Evolutionary conservation across 2,329 filamentous ascomycete species (phyloP).

Genomic region (Ceratocystis variospora): DNA sequence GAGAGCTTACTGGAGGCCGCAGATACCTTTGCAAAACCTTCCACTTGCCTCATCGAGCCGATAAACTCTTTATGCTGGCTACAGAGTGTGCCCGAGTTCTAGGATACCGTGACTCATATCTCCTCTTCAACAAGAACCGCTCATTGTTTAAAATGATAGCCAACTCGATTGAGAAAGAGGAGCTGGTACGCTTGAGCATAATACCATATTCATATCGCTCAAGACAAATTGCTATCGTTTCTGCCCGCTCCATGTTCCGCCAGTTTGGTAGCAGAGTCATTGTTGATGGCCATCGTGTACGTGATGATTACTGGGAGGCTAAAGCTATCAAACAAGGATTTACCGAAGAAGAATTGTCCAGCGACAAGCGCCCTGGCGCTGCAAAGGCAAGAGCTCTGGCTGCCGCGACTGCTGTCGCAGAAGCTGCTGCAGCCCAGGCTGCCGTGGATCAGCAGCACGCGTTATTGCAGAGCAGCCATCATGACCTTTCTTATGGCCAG

Average conservation of each 20-base stretch:
- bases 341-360: constrained; percentile 88
- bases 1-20: constrained; percentile 66
- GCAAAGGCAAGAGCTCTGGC: constrained; percentile 76
- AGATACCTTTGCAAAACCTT: constrained; percentile 92
- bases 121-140: constrained; percentile 96
- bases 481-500: constrained; percentile 78
- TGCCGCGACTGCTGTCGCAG: constrained; percentile 38
- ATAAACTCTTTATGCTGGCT: constrained; percentile 96
- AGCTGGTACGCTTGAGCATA: constrained; percentile 87
- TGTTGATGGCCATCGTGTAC: constrained; percentile 72
- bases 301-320: constrained; percentile 97
- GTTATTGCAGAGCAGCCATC: constrained; percentile 53
- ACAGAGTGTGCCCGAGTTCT: constrained; percentile 92
- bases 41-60: constrained; percentile 73
- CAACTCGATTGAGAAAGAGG: constrained; percentile 89
- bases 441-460: constrained; percentile 31
- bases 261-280: constrained; percentile 95
- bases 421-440: constrained; percentile 27
- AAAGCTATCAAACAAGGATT: constrained; percentile 97
- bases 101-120: constrained; percentile 91
- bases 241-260: constrained; percentile 93
- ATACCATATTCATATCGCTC: constrained; percentile 94
- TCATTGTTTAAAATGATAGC: constrained; percentile 97
- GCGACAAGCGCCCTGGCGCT: constrained; percentile 88
- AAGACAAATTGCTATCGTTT: constrained; percentile 96